Evolutionary conservation across 495 filamentous ascomycete species (phyloP).

Genomic region (Penicillium tannophilum): DNA sequence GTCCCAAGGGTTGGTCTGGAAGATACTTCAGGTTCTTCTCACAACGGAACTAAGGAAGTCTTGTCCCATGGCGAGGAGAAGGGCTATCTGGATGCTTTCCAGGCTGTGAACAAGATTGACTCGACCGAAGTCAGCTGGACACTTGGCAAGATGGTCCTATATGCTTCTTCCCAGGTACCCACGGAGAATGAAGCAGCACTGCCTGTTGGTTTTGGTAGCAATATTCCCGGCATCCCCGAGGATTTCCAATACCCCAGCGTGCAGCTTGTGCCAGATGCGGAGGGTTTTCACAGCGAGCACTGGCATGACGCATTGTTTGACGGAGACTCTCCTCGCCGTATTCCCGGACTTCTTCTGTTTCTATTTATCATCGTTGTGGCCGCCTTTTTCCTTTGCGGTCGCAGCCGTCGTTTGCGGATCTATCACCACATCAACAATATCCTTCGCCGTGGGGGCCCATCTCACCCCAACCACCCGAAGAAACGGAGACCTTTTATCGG

Average conservation of each 20-base stretch:
- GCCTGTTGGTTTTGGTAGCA: conserved; percentile 91
- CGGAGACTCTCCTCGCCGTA: conserved; percentile 60
- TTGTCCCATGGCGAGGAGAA: conserved; percentile 70
- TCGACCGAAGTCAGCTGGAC: conserved; percentile 98
- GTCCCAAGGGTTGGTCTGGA: conserved; percentile 89
- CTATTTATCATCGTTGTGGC: conserved; percentile 68
- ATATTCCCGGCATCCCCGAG: conserved; percentile 62
- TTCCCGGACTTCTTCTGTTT: conserved; percentile 75
- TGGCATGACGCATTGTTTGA: conserved; percentile 76
- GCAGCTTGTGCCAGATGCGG: conserved; percentile 45
- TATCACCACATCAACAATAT: conserved; percentile 57
- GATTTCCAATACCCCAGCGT: conserved; percentile 90
- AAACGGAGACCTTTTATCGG: conserved; percentile 54
- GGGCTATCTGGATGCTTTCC: conserved; percentile 86
- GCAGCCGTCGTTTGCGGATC: conserved; percentile 69
- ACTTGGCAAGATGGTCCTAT: conserved; percentile 95
- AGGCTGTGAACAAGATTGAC: conserved; percentile 90
- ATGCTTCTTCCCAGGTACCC: conserved; percentile 85
- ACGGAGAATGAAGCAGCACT: conserved; percentile 57
- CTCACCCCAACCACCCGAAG: conserved; percentile 54
- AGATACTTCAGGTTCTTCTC: conserved; percentile 41
- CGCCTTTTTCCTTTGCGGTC: conserved; percentile 66
- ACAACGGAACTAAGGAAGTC: conserved; percentile 78
- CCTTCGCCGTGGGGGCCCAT: conserved; percentile 52
- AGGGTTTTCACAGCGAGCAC: conserved; percentile 57